Conservation (phyloP, 1,139 yeast species). For the Saccharomyces hybrid region DNA sequence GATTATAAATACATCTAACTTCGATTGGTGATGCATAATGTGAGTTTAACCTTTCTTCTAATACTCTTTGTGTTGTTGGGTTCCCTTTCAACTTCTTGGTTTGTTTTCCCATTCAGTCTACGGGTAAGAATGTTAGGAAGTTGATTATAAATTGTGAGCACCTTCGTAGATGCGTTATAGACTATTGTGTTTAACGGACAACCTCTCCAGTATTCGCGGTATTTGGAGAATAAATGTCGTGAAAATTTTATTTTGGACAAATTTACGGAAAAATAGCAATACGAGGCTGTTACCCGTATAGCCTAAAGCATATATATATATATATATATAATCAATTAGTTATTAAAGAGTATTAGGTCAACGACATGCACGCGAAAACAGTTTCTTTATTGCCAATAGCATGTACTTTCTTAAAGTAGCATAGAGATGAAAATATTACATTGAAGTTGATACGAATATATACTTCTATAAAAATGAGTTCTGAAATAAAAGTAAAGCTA, state of each 20-base stretch:
- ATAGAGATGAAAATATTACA: neutral
- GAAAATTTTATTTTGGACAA: neutral
- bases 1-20: constrained; percentile 29
- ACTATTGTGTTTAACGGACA: neutral
- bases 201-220: neutral
- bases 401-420: neutral
- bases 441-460: neutral
- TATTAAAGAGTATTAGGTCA: too few species aligned
- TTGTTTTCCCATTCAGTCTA: neutral
- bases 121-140: neutral
- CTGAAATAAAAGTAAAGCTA: neutral
- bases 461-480: neutral
- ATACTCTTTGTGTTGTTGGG: neutral
- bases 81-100: neutral
- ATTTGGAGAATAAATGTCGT: neutral
- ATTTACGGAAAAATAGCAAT: neutral
- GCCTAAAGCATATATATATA: too few species aligned
- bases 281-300: neutral
- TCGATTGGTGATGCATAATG: constrained; percentile 27
- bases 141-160: neutral
- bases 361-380: too few species aligned
- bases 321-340: too few species aligned
- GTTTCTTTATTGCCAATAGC: neutral
- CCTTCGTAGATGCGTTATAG: neutral
- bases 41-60: neutral